Evolutionary conservation across 768 basidiomycete species (phyloP), one percentile per base, ranked within the genome.

Genomic region (Rhodosporidiobolus sp.): DNA sequence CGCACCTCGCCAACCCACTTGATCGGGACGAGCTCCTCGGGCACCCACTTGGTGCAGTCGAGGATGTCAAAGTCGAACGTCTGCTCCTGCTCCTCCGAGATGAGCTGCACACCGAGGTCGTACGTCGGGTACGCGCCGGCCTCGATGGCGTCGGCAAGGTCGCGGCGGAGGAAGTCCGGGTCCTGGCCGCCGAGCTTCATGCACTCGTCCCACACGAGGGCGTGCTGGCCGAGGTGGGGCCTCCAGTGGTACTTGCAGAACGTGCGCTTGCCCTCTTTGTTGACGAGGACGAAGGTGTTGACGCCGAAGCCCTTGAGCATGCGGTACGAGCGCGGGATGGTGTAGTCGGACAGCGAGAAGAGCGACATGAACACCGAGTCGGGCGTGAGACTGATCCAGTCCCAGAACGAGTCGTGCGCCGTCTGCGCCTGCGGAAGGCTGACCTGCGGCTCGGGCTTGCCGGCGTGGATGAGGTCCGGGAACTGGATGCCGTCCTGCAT

Each of bases 211-310:
- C 93, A 95, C 10, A 89, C 83, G 24, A 94, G 82, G 68, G 87
- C 89, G 79, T 93, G 90, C 3, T 90, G 89, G 30, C 92, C 92
- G 24, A 93, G 85, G 46, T 70, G 68, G 20, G 92, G 87, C 50
- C 86, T 86, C 84, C 87, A 90, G 80, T 93, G 90, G 80, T 92
- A 94, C 38, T 94, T 94, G 81, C 94, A 92, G 76, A 94, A 94
- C 65, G 85, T 84, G 1, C 87, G 85, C 77, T 91, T 85, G 55
- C 88, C 88, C 35, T 85, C 30, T 0, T 81, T 83, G 76, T 91
- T 91, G 67, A 90, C 77, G 43, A 94, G 84, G 5, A 89, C 88
- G 80, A 85, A 94, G 0, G 91, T 91, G 81, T 95, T 92, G 59
- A 94, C 78, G 79, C 80, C 73, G 76, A 83, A 79, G 87, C 93